Base-by-base conservation (phyloP, 23 red algal species). In the Gracilaria domingensis region DNA sequence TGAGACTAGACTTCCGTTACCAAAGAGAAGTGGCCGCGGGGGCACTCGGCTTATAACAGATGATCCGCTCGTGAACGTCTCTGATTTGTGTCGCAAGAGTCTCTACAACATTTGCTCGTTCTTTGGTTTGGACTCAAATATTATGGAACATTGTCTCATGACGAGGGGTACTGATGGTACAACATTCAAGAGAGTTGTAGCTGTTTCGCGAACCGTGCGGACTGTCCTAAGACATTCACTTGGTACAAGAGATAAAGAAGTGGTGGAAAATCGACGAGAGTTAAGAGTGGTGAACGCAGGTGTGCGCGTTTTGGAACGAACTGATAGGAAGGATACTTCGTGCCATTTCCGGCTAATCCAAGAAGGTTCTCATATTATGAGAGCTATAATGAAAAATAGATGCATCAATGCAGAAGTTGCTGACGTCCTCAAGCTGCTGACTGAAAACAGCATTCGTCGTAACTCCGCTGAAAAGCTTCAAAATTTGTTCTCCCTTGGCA, bases 201-300 rank as follows among this genome's bases (percentile, higher is more conserved):
- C 72, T 13, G 71, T 95, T 25, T 74, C 86, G 8, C 66, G 81
- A 8, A 78, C 81, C 20, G 94, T 85, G 26, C 80, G 89, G 58
- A 79, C 59, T 16, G 58, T 95, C 14, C 58, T 95, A 30, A 62
- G 74, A 25, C 71, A 85, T 56, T 71, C 87, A 24, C 64, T 95
- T 20, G 94, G 87, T 14, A 75, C 54, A 13, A 82, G 47, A 32
- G 80, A 82, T n/a, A 54, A 56, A 26, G 80, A 79, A 53, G 90
- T 65, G 1, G 65, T 55, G 4, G 90, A 77, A 26, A 74, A 50
- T 29, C 37, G 51, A 33, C 62, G 66, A 36, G 66, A 55, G 20
- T 33, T 93, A 33, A 45, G 86, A 47, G 83, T 95, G n/a, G 85
- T 95, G 12, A 95, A 90, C 75, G 80, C 81, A 21, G 93, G 93